These are phyloP conservation scores for Juncus inflexus DNA, from an alignment of 176 grass and related monocot species.

Conservation along the genomic window DNA sequence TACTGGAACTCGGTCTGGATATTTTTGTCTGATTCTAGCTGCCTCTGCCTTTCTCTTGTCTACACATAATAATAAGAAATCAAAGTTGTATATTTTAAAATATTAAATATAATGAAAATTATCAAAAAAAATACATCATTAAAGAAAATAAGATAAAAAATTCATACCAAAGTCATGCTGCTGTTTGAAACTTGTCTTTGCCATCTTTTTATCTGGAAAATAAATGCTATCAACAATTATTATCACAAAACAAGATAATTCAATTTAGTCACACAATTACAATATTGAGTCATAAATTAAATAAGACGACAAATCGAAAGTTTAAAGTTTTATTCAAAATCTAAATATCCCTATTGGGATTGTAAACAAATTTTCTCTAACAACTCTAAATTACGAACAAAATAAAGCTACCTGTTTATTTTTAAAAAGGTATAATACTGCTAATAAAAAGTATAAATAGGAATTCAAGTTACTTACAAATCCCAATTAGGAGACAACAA, in stretches of 20 bases:
- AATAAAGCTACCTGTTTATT: too few species aligned
- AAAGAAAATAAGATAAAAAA: background rate
- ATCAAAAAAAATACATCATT: background rate
- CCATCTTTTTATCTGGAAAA: slow-evolving; percentile 9
- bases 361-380: too few species aligned
- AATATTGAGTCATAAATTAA: background rate
- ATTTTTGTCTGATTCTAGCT: slow-evolving; percentile 27
- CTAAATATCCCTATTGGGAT: too few species aligned
- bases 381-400: too few species aligned
- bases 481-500: slow-evolving; percentile 4
- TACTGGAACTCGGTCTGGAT: slow-evolving; percentile 39
- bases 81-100: background rate
- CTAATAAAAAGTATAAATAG: too few species aligned
- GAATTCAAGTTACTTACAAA: slow-evolving; percentile 8
- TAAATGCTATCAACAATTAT: background rate
- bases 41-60: slow-evolving; percentile 36
- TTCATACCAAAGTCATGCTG: slow-evolving; percentile 29
- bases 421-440: too few species aligned
- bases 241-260: background rate
- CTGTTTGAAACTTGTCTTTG: slow-evolving; percentile 37
- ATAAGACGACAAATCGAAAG: background rate
- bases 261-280: background rate
- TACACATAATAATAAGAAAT: slow-evolving; percentile 1
- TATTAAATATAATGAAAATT: background rate
- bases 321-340: too few species aligned